Evolutionary conservation across 305 asterid species (phyloP).

Genomic region (Euphrasia arctica): DNA sequence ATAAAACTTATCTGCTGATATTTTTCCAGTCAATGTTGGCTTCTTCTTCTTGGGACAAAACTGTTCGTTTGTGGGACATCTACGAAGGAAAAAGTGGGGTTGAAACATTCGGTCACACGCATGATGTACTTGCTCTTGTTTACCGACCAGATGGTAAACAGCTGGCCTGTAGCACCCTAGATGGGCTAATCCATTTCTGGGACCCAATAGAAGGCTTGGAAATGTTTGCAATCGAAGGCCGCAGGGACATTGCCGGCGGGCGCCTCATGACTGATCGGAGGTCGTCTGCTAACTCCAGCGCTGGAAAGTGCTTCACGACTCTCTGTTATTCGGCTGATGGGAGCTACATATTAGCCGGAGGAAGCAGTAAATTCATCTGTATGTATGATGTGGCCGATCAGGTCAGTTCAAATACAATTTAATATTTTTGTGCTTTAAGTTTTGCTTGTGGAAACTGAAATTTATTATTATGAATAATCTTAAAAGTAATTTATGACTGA

Average conservation of each 20-base stretch:
- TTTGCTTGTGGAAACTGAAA: not conserved
- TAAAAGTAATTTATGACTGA: no score
- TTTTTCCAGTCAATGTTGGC: conserved; percentile 68
- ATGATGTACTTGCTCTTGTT: conserved; percentile 83
- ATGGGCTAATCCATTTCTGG: conserved; percentile 97
- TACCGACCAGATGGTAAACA: conserved; percentile 98
- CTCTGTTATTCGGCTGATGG: conserved; percentile 97
- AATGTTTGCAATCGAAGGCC: conserved; percentile 96
- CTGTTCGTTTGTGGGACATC: conserved; percentile 93
- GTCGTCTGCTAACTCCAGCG: conserved; percentile 86
- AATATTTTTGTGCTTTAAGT: conserved; percentile 1
- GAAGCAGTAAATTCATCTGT: conserved; percentile 91
- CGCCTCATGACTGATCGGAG: conserved; percentile 98
- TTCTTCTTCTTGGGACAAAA: conserved; percentile 98
- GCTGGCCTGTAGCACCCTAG: conserved; percentile 91
- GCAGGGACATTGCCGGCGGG: conserved; percentile 97
- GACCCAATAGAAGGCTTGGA: conserved; percentile 80
- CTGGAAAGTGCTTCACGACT: conserved; percentile 92
- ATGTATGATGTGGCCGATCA: conserved; percentile 96
- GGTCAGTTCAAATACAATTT: conserved; percentile 46
- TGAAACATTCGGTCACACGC: conserved; percentile 85
- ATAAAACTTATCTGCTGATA: conserved; percentile 20
- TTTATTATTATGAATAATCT: no score
- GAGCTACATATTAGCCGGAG: conserved; percentile 94
- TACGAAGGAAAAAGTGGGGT: conserved; percentile 92